phyloP scores from a whole-genome alignment of 805 yeast species.

The Saccharomyces eubayanus region DNA sequence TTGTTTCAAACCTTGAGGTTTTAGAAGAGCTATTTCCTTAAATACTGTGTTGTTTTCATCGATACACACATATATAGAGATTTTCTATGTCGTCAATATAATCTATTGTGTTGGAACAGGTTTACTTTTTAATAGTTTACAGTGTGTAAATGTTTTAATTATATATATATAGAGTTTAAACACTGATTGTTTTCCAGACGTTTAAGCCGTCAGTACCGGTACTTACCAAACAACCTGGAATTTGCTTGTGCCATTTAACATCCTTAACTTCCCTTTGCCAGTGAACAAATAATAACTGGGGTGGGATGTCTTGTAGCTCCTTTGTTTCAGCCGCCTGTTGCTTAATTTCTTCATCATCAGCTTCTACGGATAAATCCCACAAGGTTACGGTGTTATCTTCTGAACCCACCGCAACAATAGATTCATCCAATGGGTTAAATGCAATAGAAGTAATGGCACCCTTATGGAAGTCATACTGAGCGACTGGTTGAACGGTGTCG shows the following conservation, averaged over 20 bases:
- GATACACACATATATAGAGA: neutral
- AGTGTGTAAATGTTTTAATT: neutral
- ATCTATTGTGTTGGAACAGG: neutral
- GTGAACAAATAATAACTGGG: slow-evolving; percentile 91
- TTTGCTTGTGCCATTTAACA: slow-evolving; percentile 95
- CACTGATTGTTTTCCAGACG: slow-evolving; percentile 94
- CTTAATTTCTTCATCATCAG: slow-evolving; percentile 93
- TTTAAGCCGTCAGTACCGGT: slow-evolving; percentile 95
- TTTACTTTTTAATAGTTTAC: neutral
- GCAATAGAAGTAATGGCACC: slow-evolving; percentile 87
- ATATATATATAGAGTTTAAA: slow-evolving; percentile 34
- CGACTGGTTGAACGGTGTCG: slow-evolving; percentile 62
- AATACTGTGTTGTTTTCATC: neutral
- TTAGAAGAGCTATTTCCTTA: slow-evolving; percentile 10
- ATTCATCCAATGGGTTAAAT: slow-evolving; percentile 92
- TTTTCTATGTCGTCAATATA: neutral
- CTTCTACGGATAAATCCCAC: slow-evolving; percentile 98
- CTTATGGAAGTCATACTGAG: slow-evolving; percentile 90
- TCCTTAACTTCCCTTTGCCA: slow-evolving; percentile 98
- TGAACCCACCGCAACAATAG: slow-evolving; percentile 89
- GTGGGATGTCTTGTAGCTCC: slow-evolving; percentile 85
- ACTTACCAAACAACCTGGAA: slow-evolving; percentile 89
- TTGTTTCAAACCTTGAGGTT: slow-evolving; percentile 19
- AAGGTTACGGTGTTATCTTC: slow-evolving; percentile 95
- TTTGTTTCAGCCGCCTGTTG: slow-evolving; percentile 70